Evolutionary conservation across 192 early-diverging fungal genomes (phyloP).

Genomic region (Funneliformis mosseae): DNA sequence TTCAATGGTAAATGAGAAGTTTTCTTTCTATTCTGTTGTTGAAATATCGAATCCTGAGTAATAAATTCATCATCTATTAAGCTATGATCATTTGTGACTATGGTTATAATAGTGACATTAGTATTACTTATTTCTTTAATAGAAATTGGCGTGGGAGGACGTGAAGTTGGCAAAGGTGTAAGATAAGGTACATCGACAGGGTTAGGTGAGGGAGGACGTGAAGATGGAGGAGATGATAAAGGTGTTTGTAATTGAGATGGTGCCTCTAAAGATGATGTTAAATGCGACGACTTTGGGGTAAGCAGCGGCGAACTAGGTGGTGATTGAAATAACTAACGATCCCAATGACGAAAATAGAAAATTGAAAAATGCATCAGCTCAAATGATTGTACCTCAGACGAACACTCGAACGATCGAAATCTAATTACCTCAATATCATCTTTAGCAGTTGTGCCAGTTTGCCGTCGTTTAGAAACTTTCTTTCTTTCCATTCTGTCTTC

Average conservation of each 20-base stretch:
- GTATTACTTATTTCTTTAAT: neutral
- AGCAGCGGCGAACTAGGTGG: constrained; percentile 27
- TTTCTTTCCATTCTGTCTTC: constrained; percentile 34
- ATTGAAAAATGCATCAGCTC: too few relatives aligned
- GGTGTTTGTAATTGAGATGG: constrained; percentile 34
- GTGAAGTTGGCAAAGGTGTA: constrained; percentile 20
- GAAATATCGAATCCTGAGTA: neutral
- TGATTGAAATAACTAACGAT: constrained; percentile 28
- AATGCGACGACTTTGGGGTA: constrained; percentile 25
- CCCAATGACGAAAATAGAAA: too few relatives aligned
- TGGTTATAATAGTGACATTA: constrained; percentile 11
- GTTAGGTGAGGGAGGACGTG: constrained; percentile 24
- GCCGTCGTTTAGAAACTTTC: constrained; percentile 30
- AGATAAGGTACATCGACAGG: neutral
- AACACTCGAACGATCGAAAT: too few relatives aligned
- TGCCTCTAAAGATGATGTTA: constrained; percentile 25
- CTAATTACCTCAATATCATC: constrained; percentile 31
- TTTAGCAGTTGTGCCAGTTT: constrained; percentile 33
- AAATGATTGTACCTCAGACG: too few relatives aligned
- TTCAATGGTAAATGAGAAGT: neutral
- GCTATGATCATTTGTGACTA: neutral
- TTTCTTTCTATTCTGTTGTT: neutral
- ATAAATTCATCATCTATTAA: constrained; percentile 1
- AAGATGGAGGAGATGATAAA: constrained; percentile 26
- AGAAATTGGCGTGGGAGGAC: constrained; percentile 8